phyloP scores from a whole-genome alignment of 306 rosid species.

The Mimosa bimucronata region DNA sequence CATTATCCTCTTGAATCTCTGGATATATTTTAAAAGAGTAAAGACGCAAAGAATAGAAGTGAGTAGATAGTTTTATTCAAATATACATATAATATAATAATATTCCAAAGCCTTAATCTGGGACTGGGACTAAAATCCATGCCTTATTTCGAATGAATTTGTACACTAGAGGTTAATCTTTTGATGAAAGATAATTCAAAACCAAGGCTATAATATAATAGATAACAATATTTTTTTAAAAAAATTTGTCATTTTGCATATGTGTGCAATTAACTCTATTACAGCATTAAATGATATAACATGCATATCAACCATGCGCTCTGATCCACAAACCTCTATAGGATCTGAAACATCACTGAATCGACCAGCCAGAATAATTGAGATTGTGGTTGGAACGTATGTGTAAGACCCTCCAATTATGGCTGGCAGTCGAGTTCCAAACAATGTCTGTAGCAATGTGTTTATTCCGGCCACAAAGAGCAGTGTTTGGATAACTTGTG shows the following conservation, averaged over 20 bases:
- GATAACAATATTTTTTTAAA: slow-evolving; percentile 7
- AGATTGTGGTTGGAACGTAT: slow-evolving; percentile 90
- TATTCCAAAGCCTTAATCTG: slow-evolving; percentile 11
- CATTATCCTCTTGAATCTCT: slow-evolving; percentile 93
- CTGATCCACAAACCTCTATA: slow-evolving; percentile 57
- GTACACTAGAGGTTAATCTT: slow-evolving; percentile 18
- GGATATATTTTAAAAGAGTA: slow-evolving; percentile 27
- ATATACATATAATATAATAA: slow-evolving; percentile 12
- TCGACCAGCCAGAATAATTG: slow-evolving; percentile 90
- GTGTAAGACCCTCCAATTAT: slow-evolving; percentile 96
- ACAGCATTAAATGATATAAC: slow-evolving; percentile 17
- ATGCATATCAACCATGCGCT: slow-evolving; percentile 36
- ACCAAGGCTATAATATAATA: neutral
- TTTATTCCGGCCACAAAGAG: slow-evolving; percentile 97
- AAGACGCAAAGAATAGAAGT: neutral
- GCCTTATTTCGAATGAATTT: slow-evolving; percentile 16
- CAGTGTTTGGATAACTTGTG: slow-evolving; percentile 85
- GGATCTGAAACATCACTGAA: slow-evolving; percentile 67
- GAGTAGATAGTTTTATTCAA: slow-evolving; percentile 31
- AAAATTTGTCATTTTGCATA: neutral
- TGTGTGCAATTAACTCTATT: neutral
- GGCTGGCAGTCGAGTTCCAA: slow-evolving; percentile 89
- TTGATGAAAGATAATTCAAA: slow-evolving; percentile 5
- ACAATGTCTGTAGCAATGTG: slow-evolving; percentile 80
- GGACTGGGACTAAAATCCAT: slow-evolving; percentile 13